phyloP scores from a whole-genome alignment of 2,329 filamentous ascomycete genomes.

The Tolypocladium tundrense region DNA sequence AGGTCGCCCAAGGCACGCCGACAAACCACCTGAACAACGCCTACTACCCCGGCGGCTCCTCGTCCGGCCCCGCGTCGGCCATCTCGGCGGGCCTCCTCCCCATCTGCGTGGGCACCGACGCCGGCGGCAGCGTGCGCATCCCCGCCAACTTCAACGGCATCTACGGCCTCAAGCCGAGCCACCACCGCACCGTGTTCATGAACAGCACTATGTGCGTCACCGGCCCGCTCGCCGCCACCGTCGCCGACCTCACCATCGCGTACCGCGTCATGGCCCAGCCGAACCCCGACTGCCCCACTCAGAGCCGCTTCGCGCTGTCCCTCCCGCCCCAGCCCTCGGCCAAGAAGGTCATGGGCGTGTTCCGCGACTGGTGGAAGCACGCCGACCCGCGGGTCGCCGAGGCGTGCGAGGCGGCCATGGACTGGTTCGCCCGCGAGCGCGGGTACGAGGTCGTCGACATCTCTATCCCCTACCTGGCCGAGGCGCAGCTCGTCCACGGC shows the following conservation, averaged over 20 bases:
- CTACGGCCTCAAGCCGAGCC: slow-evolving; percentile 71
- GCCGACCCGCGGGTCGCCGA: slow-evolving; percentile 52
- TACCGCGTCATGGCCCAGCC: slow-evolving; percentile 72
- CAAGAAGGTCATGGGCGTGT: slow-evolving; percentile 61
- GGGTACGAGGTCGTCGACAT: slow-evolving; percentile 48
- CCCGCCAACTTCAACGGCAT: slow-evolving; percentile 67
- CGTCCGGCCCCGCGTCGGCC: slow-evolving; percentile 64
- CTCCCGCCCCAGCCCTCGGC: slow-evolving; percentile 27
- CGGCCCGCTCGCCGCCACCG: slow-evolving; percentile 67
- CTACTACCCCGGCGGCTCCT: slow-evolving; percentile 76
- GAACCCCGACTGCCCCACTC: slow-evolving; percentile 50
- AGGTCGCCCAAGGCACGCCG: slow-evolving; percentile 60
- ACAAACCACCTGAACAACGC: slow-evolving; percentile 65
- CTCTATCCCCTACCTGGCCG: slow-evolving; percentile 52
- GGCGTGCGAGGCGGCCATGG: slow-evolving; percentile 51
- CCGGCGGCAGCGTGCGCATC: slow-evolving; percentile 66
- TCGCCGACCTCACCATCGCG: slow-evolving; percentile 68
- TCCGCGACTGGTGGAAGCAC: slow-evolving; percentile 37
- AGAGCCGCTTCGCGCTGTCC: slow-evolving; percentile 53
- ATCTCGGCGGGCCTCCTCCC: slow-evolving; percentile 62
- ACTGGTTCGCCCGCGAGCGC: slow-evolving; percentile 41
- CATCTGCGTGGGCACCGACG: slow-evolving; percentile 65
- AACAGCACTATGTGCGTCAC: slow-evolving; percentile 49
- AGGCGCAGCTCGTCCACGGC: slow-evolving; percentile 68
- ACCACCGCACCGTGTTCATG: slow-evolving; percentile 55